Percentiles rank a stretch among this genome's conserved stretches.
These are phyloP conservation scores for Spergularia bocconei DNA, from an alignment of 148 eudicot species.

Conservation along the genomic window DNA sequence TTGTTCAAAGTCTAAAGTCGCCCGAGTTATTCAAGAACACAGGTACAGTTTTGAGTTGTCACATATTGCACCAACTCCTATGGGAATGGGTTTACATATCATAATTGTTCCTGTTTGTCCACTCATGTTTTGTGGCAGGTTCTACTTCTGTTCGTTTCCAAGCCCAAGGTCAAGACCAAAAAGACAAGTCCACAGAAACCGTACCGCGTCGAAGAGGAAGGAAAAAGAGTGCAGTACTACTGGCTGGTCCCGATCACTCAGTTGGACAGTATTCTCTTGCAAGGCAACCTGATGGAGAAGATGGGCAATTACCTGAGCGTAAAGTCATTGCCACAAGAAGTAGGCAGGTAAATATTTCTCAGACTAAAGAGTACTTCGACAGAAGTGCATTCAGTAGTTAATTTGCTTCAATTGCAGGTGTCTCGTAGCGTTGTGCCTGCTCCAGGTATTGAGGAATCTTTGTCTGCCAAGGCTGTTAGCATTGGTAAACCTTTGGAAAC, in stretches of 20 bases:
- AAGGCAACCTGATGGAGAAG: slow-evolving; percentile 33
- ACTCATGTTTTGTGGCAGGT: slow-evolving; percentile 29
- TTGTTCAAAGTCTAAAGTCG: slow-evolving; percentile 18
- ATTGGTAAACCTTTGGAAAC: slow-evolving; percentile 9
- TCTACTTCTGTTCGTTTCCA: slow-evolving; percentile 28
- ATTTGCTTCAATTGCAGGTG: slow-evolving; percentile 8
- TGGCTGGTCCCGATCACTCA: slow-evolving; percentile 30
- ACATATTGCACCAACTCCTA: slow-evolving; percentile 29
- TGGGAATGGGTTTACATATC: slow-evolving; percentile 27
- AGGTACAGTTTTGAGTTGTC: slow-evolving; percentile 4
- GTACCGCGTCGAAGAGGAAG: slow-evolving; percentile 69
- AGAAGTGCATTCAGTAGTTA: slow-evolving; percentile 11
- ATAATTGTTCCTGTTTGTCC: slow-evolving; percentile 31
- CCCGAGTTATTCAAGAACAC: slow-evolving; percentile 25
- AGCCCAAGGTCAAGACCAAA: slow-evolving; percentile 45
- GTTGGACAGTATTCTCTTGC: slow-evolving; percentile 36
- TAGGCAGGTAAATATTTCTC: slow-evolving; percentile 33
- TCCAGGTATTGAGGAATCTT: slow-evolving; percentile 17
- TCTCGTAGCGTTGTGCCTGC: slow-evolving; percentile 19
- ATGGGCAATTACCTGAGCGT: slow-evolving; percentile 36
- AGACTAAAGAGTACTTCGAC: slow-evolving; percentile 21
- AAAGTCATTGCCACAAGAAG: slow-evolving; percentile 41
- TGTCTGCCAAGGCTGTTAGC: slow-evolving; percentile 16
- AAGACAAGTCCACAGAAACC: slow-evolving; percentile 38
- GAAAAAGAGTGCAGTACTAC: slow-evolving; percentile 36